Conservation (phyloP, 2,329 filamentous ascomycete genomes). For the Daldinia sp. region DNA sequence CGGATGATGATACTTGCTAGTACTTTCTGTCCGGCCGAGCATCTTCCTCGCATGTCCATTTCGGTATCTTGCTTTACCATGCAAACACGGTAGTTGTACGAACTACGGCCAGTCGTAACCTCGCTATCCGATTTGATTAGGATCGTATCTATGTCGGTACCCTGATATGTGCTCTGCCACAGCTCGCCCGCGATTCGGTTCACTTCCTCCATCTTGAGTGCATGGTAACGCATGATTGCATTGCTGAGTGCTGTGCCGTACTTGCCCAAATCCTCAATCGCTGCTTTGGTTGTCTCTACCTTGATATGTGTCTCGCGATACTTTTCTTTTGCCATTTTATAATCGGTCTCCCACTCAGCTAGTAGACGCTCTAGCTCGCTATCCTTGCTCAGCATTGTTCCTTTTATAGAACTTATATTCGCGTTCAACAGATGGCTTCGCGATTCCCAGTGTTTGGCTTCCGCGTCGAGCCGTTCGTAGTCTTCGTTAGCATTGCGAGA, state of each 20-base stretch:
- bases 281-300: constrained; percentile 90
- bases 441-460: constrained; percentile 73
- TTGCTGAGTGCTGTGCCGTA: constrained; percentile 88
- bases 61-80: constrained; percentile 98
- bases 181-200: constrained; percentile 94
- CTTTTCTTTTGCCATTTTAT: constrained; percentile 79
- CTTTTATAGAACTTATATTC: constrained; percentile 77
- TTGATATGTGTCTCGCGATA: constrained; percentile 91
- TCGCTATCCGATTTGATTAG: constrained; percentile 93
- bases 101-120: constrained; percentile 73
- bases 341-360: constrained; percentile 84
- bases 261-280: constrained; percentile 86
- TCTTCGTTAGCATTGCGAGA: constrained; percentile 83
- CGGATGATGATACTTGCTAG: constrained; percentile 97
- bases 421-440: constrained; percentile 75
- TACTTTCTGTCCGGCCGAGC: constrained; percentile 95
- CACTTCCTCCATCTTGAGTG: constrained; percentile 97
- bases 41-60: constrained; percentile 99
- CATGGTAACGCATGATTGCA: constrained; percentile 96
- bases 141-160: constrained; percentile 96
- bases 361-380: constrained; percentile 77
- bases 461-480: constrained; percentile 74
- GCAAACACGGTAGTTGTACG: constrained; percentile 96
- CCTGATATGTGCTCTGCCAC: constrained; percentile 97
- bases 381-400: constrained; percentile 84